Percentiles rank a stretch among this genome's conserved stretches.
Conservation (phyloP, 2,329 filamentous ascomycete genomes). For the Parastagonospora avenae region DNA sequence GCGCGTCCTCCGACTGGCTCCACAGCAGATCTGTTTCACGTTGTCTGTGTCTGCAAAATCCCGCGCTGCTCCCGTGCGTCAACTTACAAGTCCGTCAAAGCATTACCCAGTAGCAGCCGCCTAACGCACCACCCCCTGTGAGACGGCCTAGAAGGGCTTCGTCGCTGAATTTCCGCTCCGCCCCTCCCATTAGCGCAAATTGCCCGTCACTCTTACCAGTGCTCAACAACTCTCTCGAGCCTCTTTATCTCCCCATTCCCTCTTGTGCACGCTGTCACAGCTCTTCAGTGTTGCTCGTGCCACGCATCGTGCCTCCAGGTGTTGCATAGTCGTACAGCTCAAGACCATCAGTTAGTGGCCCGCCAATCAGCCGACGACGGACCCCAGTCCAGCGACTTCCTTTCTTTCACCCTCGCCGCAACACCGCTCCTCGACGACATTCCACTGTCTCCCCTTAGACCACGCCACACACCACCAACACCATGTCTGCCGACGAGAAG, state of each 20-base stretch:
- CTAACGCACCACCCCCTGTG: slow-evolving; percentile 22
- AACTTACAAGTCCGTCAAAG: slow-evolving; percentile 15
- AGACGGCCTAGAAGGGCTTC: slow-evolving; percentile 16
- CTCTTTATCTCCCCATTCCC: slow-evolving; percentile 29
- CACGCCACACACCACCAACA: slow-evolving; percentile 25
- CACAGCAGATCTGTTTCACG: slow-evolving; percentile 42
- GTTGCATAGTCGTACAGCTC: slow-evolving; percentile 13
- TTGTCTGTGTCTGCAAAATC: slow-evolving; percentile 17
- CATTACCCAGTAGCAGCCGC: slow-evolving; percentile 21
- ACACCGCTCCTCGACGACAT: slow-evolving; percentile 10
- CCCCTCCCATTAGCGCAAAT: slow-evolving; percentile 37
- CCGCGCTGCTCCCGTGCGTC: slow-evolving; percentile 21
- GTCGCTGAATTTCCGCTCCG: slow-evolving; percentile 34
- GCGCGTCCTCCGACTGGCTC: slow-evolving; percentile 35
- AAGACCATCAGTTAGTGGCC: slow-evolving; percentile 26
- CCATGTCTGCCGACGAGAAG: slow-evolving; percentile 73
- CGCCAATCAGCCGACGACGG: slow-evolving; percentile 18
- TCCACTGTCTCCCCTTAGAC: slow-evolving; percentile 20
- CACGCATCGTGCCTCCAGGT: slow-evolving; percentile 23
- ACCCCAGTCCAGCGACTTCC: slow-evolving; percentile 18
- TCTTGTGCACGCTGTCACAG: slow-evolving; percentile 30
- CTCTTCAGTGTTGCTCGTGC: slow-evolving; percentile 32
- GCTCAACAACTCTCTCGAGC: slow-evolving; percentile 26
- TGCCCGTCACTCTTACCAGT: slow-evolving; percentile 28
- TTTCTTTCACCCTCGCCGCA: slow-evolving; percentile 22